phyloP scores from a whole-genome alignment of 1,139 yeast species.

The Suhomyces maxii region DNA sequence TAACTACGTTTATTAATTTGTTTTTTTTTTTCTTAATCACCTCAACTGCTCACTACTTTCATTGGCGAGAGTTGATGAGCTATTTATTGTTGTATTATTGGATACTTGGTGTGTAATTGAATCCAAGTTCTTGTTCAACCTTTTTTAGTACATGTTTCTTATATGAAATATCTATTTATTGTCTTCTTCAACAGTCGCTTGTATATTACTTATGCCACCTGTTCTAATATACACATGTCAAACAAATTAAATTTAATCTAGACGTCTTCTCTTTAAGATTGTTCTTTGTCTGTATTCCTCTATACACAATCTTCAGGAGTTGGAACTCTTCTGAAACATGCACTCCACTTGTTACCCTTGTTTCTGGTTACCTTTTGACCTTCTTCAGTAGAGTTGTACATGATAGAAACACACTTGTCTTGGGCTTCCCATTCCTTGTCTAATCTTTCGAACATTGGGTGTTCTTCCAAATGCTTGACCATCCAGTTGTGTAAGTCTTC shows the following conservation, averaged over 20 bases:
- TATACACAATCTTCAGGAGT: conserved; percentile 46
- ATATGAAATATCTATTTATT: conserved; percentile 8
- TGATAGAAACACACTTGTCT: conserved; percentile 80
- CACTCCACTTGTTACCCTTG: conserved; percentile 81
- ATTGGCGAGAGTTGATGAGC: too few species aligned
- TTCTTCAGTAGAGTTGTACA: conserved; percentile 93
- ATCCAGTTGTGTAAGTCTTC: conserved; percentile 94
- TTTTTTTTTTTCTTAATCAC: neutral
- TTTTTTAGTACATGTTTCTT: conserved; percentile 9
- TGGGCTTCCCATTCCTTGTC: conserved; percentile 73
- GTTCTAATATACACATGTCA: conserved; percentile 8
- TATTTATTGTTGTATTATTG: conserved; percentile 1
- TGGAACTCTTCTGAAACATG: conserved; percentile 80
- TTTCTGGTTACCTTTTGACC: conserved; percentile 95
- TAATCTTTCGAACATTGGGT: conserved; percentile 86
- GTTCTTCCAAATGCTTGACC: conserved; percentile 87
- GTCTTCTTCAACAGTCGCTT: conserved; percentile 9
- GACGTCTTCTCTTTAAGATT: neutral
- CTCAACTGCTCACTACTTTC: neutral
- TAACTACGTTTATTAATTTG: too few species aligned
- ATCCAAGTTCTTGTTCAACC: conserved; percentile 7
- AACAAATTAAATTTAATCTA: neutral
- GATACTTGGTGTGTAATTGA: conserved; percentile 1
- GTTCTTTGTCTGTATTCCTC: neutral
- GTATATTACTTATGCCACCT: conserved; percentile 10